These are phyloP conservation scores for Diaporthe sp. DNA, from an alignment of 2,329 filamentous ascomycete genomes.

Conservation along the genomic window DNA sequence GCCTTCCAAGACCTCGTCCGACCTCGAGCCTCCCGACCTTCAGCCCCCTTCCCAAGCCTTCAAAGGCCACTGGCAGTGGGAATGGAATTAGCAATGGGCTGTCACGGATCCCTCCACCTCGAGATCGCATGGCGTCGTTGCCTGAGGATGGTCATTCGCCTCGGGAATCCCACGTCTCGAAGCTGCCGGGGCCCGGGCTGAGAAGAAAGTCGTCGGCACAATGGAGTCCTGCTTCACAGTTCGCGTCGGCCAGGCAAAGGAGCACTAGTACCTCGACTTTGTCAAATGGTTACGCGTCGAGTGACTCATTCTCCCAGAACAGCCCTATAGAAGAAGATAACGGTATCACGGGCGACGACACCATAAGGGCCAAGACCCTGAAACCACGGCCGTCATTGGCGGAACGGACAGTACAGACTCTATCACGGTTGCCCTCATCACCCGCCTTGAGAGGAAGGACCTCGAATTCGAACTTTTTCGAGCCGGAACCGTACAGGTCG, in stretches of 20 bases:
- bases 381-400: constrained; percentile 73
- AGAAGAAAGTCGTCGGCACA: constrained; percentile 35
- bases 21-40: constrained; percentile 37
- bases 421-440: constrained; percentile 83
- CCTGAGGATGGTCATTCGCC: constrained; percentile 30
- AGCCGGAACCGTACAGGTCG: constrained; percentile 72
- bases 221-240: constrained; percentile 18
- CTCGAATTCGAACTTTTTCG: constrained; percentile 83
- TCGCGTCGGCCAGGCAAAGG: constrained; percentile 19
- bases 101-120: constrained; percentile 29
- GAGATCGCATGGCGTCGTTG: constrained; percentile 38
- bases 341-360: constrained; percentile 1
- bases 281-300: constrained; percentile 22
- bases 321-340: constrained; percentile 34
- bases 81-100: constrained; percentile 9
- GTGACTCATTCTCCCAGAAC: constrained; percentile 30
- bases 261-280: constrained; percentile 35
- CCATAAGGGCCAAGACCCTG: constrained; percentile 26
- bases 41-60: constrained; percentile 26
- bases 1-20: constrained; percentile 32
- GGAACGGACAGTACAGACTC: constrained; percentile 88
- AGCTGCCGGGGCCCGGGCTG: constrained; percentile 31
- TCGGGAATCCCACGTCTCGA: constrained; percentile 10
- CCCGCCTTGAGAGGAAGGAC: constrained; percentile 76
- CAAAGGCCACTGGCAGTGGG: not conserved